Percentiles rank a stretch among this genome's conserved stretches.
Conservation (phyloP, 306 rosid genomes). For the Gastrolobium villosum region DNA sequence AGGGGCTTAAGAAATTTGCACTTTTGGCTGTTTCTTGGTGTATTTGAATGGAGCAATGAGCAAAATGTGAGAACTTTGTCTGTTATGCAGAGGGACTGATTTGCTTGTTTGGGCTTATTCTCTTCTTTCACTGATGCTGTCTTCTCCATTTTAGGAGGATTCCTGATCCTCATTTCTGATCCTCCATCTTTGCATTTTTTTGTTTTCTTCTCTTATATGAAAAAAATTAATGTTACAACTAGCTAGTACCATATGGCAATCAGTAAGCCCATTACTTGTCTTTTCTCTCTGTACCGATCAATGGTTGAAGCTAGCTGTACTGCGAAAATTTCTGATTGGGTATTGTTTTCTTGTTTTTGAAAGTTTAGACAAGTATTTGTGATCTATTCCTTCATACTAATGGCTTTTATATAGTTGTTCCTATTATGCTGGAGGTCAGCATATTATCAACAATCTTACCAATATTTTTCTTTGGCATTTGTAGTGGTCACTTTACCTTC, state of each 20-base stretch:
- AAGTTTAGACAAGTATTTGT: constrained; percentile 35
- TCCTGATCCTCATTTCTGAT: constrained; percentile 1
- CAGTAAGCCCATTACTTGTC: constrained; percentile 3
- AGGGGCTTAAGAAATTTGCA: neutral
- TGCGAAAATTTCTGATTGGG: constrained; percentile 37
- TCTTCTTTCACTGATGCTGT: neutral
- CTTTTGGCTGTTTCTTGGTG: neutral
- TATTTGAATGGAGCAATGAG: constrained; percentile 2
- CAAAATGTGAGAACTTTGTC: constrained; percentile 1
- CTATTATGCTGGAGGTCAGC: constrained; percentile 36
- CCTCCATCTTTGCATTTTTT: neutral
- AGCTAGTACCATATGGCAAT: neutral
- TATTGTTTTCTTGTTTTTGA: constrained; percentile 24
- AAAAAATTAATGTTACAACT: neutral
- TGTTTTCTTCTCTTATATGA: neutral
- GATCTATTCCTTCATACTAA: constrained; percentile 10
- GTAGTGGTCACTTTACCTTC: constrained; percentile 89
- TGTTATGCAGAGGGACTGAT: neutral
- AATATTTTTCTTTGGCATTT: constrained; percentile 49
- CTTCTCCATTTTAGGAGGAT: neutral
- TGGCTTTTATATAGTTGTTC: constrained; percentile 36
- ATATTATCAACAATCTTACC: constrained; percentile 41
- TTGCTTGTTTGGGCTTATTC: neutral
- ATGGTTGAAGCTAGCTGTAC: constrained; percentile 9
- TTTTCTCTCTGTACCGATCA: constrained; percentile 1